Evolutionary conservation across 78 protist species (phyloP).

Genomic region (Blattamonas nauphoetae): DNA sequence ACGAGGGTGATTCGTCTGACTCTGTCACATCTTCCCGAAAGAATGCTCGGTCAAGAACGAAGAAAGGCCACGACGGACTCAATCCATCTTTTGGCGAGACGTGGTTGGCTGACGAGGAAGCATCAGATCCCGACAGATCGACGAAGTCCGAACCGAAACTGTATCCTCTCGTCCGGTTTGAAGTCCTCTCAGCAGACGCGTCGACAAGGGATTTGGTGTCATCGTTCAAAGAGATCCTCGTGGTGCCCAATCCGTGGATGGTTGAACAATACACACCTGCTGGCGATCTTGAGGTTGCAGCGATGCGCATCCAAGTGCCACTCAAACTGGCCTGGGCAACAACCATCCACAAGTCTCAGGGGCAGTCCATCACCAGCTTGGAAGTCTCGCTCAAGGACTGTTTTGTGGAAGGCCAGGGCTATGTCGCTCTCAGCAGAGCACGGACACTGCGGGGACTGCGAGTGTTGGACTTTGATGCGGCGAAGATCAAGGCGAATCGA

Average conservation of each 20-base stretch:
- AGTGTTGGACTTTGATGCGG: conserved; percentile 13
- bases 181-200: not conserved
- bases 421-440: conserved; percentile 78
- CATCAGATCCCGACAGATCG: not conserved
- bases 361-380: conserved; percentile 65
- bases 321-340: conserved; percentile 78
- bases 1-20: too few relatives aligned
- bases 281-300: not conserved
- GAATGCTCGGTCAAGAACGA: not conserved
- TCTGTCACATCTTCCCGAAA: too few relatives aligned
- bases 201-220: not conserved
- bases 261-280: not conserved
- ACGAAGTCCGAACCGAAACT: too few relatives aligned
- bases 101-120: not conserved
- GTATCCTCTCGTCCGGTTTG: conserved; percentile 5
- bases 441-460: conserved; percentile 49
- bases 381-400: conserved; percentile 33
- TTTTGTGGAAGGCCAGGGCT: conserved; percentile 75
- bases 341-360: conserved; percentile 80
- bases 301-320: conserved; percentile 60
- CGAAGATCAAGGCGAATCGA: not conserved
- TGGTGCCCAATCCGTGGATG: not conserved
- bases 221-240: not conserved
- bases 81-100: too few relatives aligned
- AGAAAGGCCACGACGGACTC: too few relatives aligned